Base-by-base conservation (phyloP, 345 rosid species). In the Eutrema yunnanense region DNA sequence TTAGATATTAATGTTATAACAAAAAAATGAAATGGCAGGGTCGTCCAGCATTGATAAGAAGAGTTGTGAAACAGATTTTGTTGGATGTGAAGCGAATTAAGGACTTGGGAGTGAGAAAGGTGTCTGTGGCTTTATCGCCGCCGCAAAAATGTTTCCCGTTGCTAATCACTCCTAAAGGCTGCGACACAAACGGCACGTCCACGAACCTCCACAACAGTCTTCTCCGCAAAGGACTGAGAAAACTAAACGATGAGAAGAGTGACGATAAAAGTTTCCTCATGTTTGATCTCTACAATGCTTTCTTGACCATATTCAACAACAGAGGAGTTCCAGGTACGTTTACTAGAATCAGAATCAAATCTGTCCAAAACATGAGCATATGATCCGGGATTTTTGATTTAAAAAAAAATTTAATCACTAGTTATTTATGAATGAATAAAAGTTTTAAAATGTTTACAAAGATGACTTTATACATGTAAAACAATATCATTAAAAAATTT, bases 141-240 rank as follows among this genome's bases (percentile, higher is more conserved):
- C 85, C 90, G 41, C 48, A 81, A 4, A 82, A 79, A 0, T 85
- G 90, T 67, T 51, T 79, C n/a, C 90, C 88, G 2, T 16, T 19
- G 3, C 9, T 58, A 22, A 66, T 80, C 10, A n/a, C 52, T 12
- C 4, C 56, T 36, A 46, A 54, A 5, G 65, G 84, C 69, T 79
- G 80, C 49, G 73, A 34, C 11, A 50, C 65, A 0, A 32, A 51
- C 3, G 69, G 78, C 49, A 4, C 27, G 3, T 76, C 67, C 2
- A 80, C 80, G 16, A 2, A 5, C 6, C 67, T 72, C 51, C 92
- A 85, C 81, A 82, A 82, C 70, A 10, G 3, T 16, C 42, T 70
- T 41, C 48, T 84, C 42, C 46, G 67, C 3, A 55, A 53, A 60
- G 71, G 78, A 5, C 75, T 87, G 7, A 36, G 41, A 1, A 55